These are phyloP conservation scores for Polyplosphaeria fusca DNA, from an alignment of 495 filamentous ascomycete genomes.

Conservation along the genomic window DNA sequence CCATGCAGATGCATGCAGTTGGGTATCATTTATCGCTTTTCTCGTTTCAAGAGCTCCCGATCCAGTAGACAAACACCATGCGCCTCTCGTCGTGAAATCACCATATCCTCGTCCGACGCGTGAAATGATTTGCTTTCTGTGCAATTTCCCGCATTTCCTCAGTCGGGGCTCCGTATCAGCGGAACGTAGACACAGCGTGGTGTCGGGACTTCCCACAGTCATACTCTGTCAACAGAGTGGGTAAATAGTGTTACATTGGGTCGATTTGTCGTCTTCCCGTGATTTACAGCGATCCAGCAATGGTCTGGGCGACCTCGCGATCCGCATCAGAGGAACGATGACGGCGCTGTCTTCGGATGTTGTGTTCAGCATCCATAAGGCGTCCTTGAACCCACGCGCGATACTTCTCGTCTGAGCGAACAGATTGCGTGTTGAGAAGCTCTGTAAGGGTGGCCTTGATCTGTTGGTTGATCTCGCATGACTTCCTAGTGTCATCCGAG, in stretches of 20 bases:
- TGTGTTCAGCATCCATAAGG: constrained; percentile 62
- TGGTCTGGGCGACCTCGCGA: constrained; percentile 25
- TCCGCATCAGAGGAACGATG: constrained; percentile 33
- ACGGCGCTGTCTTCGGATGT: constrained; percentile 46
- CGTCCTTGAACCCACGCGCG: constrained; percentile 61
- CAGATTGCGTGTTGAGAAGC: constrained; percentile 60
- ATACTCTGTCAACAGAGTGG: neutral
- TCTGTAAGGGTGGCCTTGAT: constrained; percentile 65
- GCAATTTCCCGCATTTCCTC: neutral
- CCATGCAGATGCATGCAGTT: neutral
- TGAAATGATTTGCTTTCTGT: too few species aligned
- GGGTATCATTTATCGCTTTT: neutral
- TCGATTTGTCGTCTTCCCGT: neutral
- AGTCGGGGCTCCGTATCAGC: neutral
- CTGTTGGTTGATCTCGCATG: constrained; percentile 59
- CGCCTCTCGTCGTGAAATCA: neutral
- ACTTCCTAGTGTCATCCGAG: constrained; percentile 51
- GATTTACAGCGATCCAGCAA: constrained; percentile 24
- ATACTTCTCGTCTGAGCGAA: constrained; percentile 53
- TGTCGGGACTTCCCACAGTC: neutral
- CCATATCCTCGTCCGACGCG: neutral
- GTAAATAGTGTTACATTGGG: neutral
- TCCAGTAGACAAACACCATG: neutral
- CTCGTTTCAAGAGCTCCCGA: neutral
- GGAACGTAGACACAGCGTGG: neutral